Conservation (phyloP, 2,329 filamentous ascomycete species). For the Aspergillus glaucus region DNA sequence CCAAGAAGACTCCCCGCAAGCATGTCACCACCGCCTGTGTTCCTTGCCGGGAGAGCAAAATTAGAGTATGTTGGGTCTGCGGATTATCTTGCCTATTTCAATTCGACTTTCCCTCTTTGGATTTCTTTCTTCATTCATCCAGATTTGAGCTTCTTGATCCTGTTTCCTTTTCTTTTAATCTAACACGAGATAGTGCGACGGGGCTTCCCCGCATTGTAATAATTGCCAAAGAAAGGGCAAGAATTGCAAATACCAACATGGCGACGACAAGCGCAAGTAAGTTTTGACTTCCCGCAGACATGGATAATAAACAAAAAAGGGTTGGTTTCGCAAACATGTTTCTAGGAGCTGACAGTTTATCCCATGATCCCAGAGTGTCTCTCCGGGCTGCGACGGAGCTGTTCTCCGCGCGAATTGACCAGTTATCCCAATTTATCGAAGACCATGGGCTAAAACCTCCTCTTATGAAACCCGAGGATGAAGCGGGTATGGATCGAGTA, state of each 20-base stretch:
- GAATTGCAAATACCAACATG: conserved; percentile 34
- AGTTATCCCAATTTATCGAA: conserved; percentile 36
- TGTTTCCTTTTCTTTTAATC: conserved; percentile 3
- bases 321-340: neutral
- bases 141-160: neutral
- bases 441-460: conserved; percentile 36
- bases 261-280: conserved; percentile 36
- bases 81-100: neutral
- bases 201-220: conserved; percentile 31
- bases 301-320: neutral
- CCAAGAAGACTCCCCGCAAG: conserved; percentile 31
- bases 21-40: conserved; percentile 42
- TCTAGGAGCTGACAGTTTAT: conserved; percentile 6
- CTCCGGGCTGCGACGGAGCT: conserved; percentile 32
- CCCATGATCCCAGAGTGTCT: conserved; percentile 21
- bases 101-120: conserved; percentile 1
- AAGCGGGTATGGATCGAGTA: conserved; percentile 32
- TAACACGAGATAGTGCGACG: conserved; percentile 26
- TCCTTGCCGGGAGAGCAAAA: conserved; percentile 41
- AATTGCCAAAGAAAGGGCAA: conserved; percentile 35
- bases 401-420: conserved; percentile 33
- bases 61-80: conserved; percentile 28
- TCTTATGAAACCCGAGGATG: conserved; percentile 33
- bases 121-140: neutral
- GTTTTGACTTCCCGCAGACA: conserved; percentile 8